A percentile compares a stretch with the other conserved stretches of the same genome.
These are phyloP conservation scores for Triticum timopheevii DNA, from an alignment of 176 grass and related monocot genomes.

Conservation along the genomic window DNA sequence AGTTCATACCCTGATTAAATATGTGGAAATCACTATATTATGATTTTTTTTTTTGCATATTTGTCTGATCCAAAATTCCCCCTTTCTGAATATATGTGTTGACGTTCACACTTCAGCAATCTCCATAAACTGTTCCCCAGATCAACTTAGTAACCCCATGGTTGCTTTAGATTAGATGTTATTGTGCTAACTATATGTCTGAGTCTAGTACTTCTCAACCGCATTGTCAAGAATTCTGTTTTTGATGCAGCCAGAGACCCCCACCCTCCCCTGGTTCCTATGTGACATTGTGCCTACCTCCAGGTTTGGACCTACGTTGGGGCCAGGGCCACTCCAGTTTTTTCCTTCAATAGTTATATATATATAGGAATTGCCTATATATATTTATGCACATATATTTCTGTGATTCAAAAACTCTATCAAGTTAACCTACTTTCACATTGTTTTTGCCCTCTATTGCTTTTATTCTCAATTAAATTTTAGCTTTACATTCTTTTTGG, in stretches of 20 bases:
- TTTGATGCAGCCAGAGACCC: not conserved
- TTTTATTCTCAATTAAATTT: not conserved
- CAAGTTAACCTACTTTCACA: not conserved
- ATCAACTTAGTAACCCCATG: not conserved
- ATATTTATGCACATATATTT: not conserved
- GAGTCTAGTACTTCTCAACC: not conserved
- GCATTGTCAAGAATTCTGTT: not conserved
- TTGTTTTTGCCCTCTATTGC: not conserved
- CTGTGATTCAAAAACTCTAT: not conserved
- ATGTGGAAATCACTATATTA: slow-evolving; percentile 2
- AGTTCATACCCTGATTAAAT: slow-evolving; percentile 1
- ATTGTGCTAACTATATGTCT: not conserved
- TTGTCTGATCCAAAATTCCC: not conserved
- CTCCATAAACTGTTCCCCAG: not conserved
- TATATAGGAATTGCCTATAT: too few species aligned
- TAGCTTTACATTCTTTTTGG: not conserved
- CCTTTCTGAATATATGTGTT: slow-evolving; percentile 9
- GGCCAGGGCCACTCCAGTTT: not conserved
- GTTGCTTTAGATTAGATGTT: slow-evolving; percentile 25
- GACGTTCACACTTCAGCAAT: not conserved
- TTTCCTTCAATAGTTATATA: not conserved
- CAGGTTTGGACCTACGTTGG: not conserved
- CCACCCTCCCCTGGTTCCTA: not conserved
- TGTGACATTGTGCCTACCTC: not conserved
- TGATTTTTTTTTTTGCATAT: not conserved